These are phyloP conservation scores for Trichoderma virens DNA, from an alignment of 495 filamentous ascomycete genomes.

Conservation along the genomic window DNA sequence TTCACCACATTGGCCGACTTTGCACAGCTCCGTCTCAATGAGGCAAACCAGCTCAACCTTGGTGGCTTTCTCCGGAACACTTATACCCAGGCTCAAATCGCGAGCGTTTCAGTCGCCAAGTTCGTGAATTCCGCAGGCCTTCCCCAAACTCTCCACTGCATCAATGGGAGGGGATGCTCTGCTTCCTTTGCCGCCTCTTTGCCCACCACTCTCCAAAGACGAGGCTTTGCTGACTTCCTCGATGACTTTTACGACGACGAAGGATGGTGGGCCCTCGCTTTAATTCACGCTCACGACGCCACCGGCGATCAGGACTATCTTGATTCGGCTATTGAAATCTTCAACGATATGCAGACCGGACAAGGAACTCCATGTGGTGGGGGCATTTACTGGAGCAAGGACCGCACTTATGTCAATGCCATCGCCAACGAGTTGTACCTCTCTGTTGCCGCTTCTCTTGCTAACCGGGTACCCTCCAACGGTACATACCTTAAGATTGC, in stretches of 20 bases:
- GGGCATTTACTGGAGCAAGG: conserved; percentile 65
- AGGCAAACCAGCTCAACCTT: conserved; percentile 25
- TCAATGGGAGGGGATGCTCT: conserved; percentile 1
- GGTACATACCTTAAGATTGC: conserved; percentile 53
- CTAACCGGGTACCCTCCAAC: conserved; percentile 47
- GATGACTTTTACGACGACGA: conserved; percentile 66
- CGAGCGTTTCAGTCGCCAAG: conserved; percentile 24
- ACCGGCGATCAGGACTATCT: conserved; percentile 48
- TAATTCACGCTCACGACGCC: conserved; percentile 58
- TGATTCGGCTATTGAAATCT: conserved; percentile 49
- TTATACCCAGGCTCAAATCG: conserved; percentile 33
- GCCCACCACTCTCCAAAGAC: conserved; percentile 7
- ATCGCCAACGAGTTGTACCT: conserved; percentile 74
- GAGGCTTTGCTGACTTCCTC: conserved; percentile 42
- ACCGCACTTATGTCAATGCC: conserved; percentile 53
- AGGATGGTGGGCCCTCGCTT: conserved; percentile 64
- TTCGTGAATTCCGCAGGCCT: conserved; percentile 21
- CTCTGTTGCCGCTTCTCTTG: conserved; percentile 61
- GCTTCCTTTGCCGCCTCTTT: conserved; percentile 14
- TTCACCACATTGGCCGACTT: conserved; percentile 58
- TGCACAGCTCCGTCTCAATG: conserved; percentile 30
- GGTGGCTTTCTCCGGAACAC: conserved; percentile 34
- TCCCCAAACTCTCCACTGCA: conserved; percentile 25
- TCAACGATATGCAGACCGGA: conserved; percentile 52
- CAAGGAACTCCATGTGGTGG: conserved; percentile 50